A percentile compares a stretch with the other conserved stretches of the same genome.
These are phyloP conservation scores for Metschnikowia matae DNA, from an alignment of 805 yeast genomes.

Conservation along the genomic window DNA sequence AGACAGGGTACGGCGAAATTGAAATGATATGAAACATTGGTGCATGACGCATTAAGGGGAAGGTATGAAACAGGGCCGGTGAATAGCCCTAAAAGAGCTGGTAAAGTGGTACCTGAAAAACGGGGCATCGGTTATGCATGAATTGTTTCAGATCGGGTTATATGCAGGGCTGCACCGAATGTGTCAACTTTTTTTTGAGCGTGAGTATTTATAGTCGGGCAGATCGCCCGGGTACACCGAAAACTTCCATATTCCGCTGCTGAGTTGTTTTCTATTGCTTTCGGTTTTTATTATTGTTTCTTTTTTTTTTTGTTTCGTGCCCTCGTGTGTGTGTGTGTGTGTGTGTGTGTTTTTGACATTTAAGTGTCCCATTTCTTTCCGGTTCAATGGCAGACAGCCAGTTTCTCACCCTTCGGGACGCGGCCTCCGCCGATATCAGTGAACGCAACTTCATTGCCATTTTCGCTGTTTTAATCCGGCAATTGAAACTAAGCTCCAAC, in stretches of 20 bases:
- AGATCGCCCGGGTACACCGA: background rate
- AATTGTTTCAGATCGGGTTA: background rate
- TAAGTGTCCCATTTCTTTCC: background rate
- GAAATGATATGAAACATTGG: background rate
- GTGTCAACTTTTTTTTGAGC: background rate
- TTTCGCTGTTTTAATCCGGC: constrained; percentile 46
- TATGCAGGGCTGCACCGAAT: background rate
- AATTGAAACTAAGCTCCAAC: constrained; percentile 29
- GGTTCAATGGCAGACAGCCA: background rate
- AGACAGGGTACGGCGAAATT: background rate
- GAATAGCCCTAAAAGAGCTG: background rate
- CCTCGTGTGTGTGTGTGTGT: no score
- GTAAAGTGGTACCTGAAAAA: background rate
- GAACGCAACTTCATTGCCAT: constrained; percentile 58
- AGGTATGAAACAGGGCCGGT: no score
- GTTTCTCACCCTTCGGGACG: constrained; percentile 1
- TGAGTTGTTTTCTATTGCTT: background rate
- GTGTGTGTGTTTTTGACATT: no score
- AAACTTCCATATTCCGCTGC: no score
- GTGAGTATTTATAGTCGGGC: background rate
- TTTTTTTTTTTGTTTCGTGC: background rate
- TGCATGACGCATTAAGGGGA: background rate
- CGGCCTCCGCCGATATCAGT: constrained; percentile 26
- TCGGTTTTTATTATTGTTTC: background rate
- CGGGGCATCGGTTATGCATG: background rate